Percentiles rank a stretch among this genome's conserved stretches.
Evolutionary conservation across 192 early-diverging fungal genomes (phyloP).

Genomic region (Gamsiella multidivaricata): DNA sequence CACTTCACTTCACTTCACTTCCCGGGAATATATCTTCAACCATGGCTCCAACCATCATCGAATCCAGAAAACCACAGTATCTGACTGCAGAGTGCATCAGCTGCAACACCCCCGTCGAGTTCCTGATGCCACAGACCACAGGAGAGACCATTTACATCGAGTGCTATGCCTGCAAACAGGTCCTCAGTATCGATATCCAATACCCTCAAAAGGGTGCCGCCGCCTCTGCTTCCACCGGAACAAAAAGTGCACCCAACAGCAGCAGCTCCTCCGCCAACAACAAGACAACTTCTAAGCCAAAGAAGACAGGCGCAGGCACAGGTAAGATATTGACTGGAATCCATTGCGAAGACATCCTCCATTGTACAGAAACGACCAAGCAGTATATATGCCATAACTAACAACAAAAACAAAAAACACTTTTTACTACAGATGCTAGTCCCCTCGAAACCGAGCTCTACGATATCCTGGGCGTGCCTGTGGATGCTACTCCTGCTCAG

Average conservation of each 20-base stretch:
- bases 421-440: slow-evolving; percentile 65
- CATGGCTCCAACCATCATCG: slow-evolving; percentile 57
- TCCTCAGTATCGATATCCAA: slow-evolving; percentile 56
- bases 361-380: too few relatives aligned
- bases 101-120: slow-evolving; percentile 64
- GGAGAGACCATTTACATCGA: slow-evolving; percentile 59
- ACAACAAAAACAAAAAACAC: too few relatives aligned
- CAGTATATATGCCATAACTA: too few relatives aligned
- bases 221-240: slow-evolving; percentile 29
- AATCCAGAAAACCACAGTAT: slow-evolving; percentile 67
- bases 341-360: too few relatives aligned
- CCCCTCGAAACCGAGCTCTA: slow-evolving; percentile 91
- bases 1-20: too few relatives aligned
- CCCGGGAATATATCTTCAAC: too few relatives aligned
- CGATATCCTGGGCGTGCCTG: slow-evolving; percentile 82
- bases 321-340: slow-evolving; percentile 19
- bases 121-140: slow-evolving; percentile 48
- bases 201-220: slow-evolving; percentile 45
- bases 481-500: slow-evolving; percentile 79
- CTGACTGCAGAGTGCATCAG: slow-evolving; percentile 61
- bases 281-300: slow-evolving; percentile 22
- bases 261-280: slow-evolving; percentile 29
- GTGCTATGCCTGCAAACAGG: slow-evolving; percentile 65
- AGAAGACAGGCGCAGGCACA: slow-evolving; percentile 36
- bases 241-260: slow-evolving; percentile 12